These are phyloP conservation scores for Marasmius tenuissimus DNA, from an alignment of 1,284 basidiomycete genomes.

Conservation along the genomic window DNA sequence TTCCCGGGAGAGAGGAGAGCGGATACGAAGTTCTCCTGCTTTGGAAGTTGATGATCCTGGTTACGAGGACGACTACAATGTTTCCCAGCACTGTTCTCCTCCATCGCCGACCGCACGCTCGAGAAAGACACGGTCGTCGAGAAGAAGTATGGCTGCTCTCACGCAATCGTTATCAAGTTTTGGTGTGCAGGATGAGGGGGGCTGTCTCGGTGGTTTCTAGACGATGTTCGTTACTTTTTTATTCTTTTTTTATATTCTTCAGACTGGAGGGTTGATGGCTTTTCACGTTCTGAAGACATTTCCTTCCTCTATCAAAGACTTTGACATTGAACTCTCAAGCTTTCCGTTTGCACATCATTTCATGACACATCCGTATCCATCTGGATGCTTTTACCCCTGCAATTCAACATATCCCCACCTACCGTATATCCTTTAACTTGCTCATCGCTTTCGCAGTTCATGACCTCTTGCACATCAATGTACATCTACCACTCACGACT, in stretches of 20 bases:
- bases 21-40: constrained; percentile 9
- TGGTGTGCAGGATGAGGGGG: constrained; percentile 6
- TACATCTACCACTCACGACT: no score
- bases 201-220: constrained; percentile 14
- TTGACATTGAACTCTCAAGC: background rate
- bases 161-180: constrained; percentile 4
- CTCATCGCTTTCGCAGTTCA: no score
- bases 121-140: constrained; percentile 1
- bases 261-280: background rate
- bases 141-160: constrained; percentile 8
- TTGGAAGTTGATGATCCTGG: constrained; percentile 9
- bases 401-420: no score
- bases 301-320: background rate
- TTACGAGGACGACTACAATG: constrained; percentile 9
- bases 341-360: no score
- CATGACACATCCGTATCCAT: no score
- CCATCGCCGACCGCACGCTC: constrained; percentile 1
- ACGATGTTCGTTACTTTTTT: background rate
- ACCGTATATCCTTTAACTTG: no score
- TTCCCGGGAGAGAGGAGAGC: constrained; percentile 1
- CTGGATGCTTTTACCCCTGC: no score
- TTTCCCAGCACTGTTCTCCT: background rate
- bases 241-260: background rate
- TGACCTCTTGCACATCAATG: no score
- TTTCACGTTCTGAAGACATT: background rate